Percentiles rank a stretch among this genome's conserved stretches.
These are phyloP conservation scores for Rhizopogon vesiculosus DNA, from an alignment of 768 basidiomycete genomes.

Conservation along the genomic window DNA sequence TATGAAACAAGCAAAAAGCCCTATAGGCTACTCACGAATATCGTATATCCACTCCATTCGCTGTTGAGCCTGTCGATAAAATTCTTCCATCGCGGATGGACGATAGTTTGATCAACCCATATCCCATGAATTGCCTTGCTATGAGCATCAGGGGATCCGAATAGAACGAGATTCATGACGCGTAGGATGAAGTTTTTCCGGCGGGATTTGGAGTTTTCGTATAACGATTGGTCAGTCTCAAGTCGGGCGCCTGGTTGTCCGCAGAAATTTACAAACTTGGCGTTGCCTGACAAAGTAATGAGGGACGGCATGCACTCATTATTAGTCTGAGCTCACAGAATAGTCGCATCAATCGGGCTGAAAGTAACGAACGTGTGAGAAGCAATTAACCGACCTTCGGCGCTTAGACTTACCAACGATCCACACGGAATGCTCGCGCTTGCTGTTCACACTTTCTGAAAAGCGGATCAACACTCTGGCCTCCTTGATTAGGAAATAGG, in stretches of 20 bases:
- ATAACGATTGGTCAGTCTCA: constrained; percentile 17
- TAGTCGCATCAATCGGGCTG: constrained; percentile 39
- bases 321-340: constrained; percentile 26
- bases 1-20: not conserved
- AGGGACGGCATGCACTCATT: not conserved
- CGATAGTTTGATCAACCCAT: constrained; percentile 39
- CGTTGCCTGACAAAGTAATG: constrained; percentile 10
- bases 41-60: constrained; percentile 45
- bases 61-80: constrained; percentile 36
- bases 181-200: constrained; percentile 30
- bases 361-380: not conserved
- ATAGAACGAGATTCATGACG: constrained; percentile 30
- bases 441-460: not conserved
- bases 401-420: not conserved
- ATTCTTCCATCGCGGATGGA: constrained; percentile 33
- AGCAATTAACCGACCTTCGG: not conserved
- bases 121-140: constrained; percentile 34
- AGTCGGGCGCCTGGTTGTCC: constrained; percentile 33
- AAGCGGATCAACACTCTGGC: not conserved
- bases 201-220: not conserved
- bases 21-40: constrained; percentile 33
- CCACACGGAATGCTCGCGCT: not conserved
- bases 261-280: constrained; percentile 28
- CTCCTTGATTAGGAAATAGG: not conserved
- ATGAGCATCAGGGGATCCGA: constrained; percentile 41